Base-by-base conservation (phyloP, 75 land plant species). In the Selaginella moellendorffii region DNA sequence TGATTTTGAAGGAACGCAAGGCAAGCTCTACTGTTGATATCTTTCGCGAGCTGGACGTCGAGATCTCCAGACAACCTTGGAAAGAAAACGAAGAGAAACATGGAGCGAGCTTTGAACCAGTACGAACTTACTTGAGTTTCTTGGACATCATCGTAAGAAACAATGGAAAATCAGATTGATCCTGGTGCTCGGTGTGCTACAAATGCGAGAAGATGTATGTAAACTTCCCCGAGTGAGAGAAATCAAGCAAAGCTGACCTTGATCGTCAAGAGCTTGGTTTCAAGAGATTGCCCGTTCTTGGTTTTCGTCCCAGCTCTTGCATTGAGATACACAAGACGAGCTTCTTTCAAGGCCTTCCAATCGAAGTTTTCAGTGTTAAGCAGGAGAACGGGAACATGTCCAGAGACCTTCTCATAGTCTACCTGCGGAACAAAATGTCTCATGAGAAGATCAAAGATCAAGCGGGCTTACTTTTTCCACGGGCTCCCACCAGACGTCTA, bases 401-500 rank as follows among this genome's bases (percentile, higher is more conserved):
- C 74, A 5, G 74, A 73, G 0, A 54, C 53, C 53, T 64, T 67
- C 30, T 65, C 28, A 27, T 69, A 62, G 60, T 58, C n/a, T 30
- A 68, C 52, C 27, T 54, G 29, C 26, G 20, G 27, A 26, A 20
- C 0, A 14, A 27, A n/a, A n/a, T n/a, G n/a, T n/a, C n/a, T 36
- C 46, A 36, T 36, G 14, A 36, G 46, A 5, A 36, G 5, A 36
- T 14, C 46, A 5, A 36, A 36, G 5, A 36, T 5, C 46, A 36
- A 5, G 46, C 46, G 46, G 10, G 46, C 46, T 36, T 36, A 36
- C 46, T 36, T 36, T 36, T 60, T 70, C 69, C 12, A 70, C 30
- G 0, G 77, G 77, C 65, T 75, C 74, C 77, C 73, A 75, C 77
- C 77, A 75, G 24, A 29, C 73, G 66, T 75, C 77, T 52, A 70